A percentile compares a stretch with the other conserved stretches of the same genome.
Evolutionary conservation across 345 rosid genomes (phyloP).

Genomic region (Microthlaspi erraticum): DNA sequence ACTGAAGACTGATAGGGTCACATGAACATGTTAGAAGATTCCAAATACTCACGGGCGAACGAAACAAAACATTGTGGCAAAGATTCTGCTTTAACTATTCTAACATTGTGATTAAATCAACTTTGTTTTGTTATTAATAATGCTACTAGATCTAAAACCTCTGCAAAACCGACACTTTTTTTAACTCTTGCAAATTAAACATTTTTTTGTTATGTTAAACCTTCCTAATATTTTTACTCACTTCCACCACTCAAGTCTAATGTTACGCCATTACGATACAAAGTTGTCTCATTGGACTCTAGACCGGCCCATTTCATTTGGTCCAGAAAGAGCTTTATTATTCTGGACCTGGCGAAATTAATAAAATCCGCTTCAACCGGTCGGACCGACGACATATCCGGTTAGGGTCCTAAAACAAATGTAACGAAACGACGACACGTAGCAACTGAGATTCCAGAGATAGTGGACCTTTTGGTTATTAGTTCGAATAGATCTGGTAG

Average conservation of each 20-base stretch:
- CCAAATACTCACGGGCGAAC: slow-evolving; percentile 26
- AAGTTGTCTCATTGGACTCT: too few species aligned
- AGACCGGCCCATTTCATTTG: not conserved
- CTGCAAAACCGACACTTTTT: not conserved
- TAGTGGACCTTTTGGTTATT: not conserved
- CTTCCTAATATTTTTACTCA: too few species aligned
- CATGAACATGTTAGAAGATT: slow-evolving; percentile 38
- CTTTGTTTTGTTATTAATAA: not conserved
- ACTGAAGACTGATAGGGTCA: slow-evolving; percentile 15
- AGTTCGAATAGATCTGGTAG: not conserved
- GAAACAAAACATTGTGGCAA: slow-evolving; percentile 15
- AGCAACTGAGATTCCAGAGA: not conserved
- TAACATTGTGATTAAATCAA: not conserved
- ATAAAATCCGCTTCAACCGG: not conserved
- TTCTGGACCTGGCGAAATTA: not conserved
- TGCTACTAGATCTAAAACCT: not conserved
- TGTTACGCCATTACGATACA: too few species aligned
- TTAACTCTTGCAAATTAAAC: too few species aligned
- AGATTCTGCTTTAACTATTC: slow-evolving; percentile 30
- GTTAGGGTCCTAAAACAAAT: slow-evolving; percentile 21
- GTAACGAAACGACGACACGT: too few species aligned
- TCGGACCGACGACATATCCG: not conserved
- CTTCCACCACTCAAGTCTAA: too few species aligned
- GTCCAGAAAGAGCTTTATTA: slow-evolving; percentile 8
- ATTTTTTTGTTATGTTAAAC: too few species aligned